phyloP scores from a whole-genome alignment of 352 stramenopile species.

The Pythium chondricola region DNA sequence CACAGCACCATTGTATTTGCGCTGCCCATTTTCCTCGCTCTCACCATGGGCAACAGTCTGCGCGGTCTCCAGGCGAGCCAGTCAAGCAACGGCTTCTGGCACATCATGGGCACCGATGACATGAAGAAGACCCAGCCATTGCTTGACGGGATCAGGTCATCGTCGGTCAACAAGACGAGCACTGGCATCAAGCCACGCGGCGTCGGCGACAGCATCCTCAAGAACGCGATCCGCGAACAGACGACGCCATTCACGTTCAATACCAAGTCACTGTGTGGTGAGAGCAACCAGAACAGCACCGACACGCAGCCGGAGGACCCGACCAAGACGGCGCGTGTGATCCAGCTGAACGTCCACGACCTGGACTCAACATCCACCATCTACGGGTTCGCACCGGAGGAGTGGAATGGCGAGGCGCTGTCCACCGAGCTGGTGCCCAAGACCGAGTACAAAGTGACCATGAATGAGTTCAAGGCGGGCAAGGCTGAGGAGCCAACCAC shows the following conservation, averaged over 20 bases:
- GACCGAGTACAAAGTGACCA: slow-evolving; percentile 5
- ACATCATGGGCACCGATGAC: slow-evolving; percentile 34
- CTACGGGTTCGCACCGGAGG: slow-evolving; percentile 41
- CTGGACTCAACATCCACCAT: slow-evolving; percentile 29
- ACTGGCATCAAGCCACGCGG: neutral
- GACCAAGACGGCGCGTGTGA: slow-evolving; percentile 1
- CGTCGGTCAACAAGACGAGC: slow-evolving; percentile 7
- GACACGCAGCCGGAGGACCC: neutral
- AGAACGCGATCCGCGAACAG: slow-evolving; percentile 28
- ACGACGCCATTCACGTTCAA: slow-evolving; percentile 30
- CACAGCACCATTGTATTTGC: slow-evolving; percentile 22
- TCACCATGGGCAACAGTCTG: slow-evolving; percentile 42
- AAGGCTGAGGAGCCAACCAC: neutral
- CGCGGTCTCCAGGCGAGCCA: slow-evolving; percentile 40
- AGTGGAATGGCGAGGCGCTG: slow-evolving; percentile 41
- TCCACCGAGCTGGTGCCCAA: slow-evolving; percentile 5
- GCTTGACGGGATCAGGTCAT: slow-evolving; percentile 23
- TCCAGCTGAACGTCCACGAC: slow-evolving; percentile 35
- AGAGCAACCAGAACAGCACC: slow-evolving; percentile 13
- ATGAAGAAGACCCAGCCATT: slow-evolving; percentile 29
- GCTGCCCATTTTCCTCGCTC: slow-evolving; percentile 32
- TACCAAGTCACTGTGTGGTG: slow-evolving; percentile 21
- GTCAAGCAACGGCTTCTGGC: slow-evolving; percentile 38
- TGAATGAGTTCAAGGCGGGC: neutral
- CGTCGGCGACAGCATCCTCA: slow-evolving; percentile 29